Conservation (phyloP, 768 basidiomycete species). For the Krasilnikovozyma curviuscula region DNA sequence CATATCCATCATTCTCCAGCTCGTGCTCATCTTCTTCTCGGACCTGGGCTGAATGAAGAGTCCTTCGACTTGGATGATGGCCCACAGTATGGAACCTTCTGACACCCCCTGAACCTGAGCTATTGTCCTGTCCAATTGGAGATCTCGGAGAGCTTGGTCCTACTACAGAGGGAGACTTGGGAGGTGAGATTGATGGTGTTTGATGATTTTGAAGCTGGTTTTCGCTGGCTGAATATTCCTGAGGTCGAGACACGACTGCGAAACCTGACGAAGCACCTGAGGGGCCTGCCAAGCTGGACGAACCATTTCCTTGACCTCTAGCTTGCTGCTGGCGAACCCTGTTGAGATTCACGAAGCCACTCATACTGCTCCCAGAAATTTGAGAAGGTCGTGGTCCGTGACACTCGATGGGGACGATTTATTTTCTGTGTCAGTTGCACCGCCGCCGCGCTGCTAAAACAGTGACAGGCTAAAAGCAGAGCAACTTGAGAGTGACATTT, state of each 20-base stretch:
- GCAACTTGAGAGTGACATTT: no score
- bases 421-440: no score
- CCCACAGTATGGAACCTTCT: not conserved
- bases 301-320: not conserved
- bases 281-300: no score
- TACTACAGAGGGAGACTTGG: not conserved
- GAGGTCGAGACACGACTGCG: not conserved
- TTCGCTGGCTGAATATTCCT: no score
- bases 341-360: constrained; percentile 3
- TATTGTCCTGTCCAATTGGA: no score
- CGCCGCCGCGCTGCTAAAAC: no score
- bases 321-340: not conserved
- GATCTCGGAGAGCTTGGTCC: not conserved
- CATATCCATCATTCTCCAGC: no score
- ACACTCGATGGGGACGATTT: no score
- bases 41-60: not conserved
- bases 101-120: no score
- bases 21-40: not conserved
- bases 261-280: not conserved
- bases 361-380: no score
- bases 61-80: not conserved
- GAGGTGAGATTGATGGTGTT: not conserved
- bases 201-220: not conserved
- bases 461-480: no score
- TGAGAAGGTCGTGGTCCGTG: no score